These are phyloP conservation scores for Paraurostyla sp. DNA, from an alignment of 73 alveolate species.

Conservation along the genomic window DNA sequence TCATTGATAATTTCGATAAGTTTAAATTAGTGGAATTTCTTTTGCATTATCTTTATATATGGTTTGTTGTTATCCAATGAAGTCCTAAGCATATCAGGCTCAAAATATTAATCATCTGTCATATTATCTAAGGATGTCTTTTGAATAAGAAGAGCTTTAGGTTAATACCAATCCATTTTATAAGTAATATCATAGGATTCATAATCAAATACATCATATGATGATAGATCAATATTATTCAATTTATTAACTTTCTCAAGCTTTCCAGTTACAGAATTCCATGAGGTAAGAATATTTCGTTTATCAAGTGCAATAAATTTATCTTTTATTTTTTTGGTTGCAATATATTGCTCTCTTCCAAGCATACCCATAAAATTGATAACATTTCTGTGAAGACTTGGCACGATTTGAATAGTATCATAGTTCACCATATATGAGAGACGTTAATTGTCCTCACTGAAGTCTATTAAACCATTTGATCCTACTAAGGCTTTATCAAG, in stretches of 20 bases:
- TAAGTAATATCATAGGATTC: constrained; percentile 22
- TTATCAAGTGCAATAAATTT: constrained; percentile 47
- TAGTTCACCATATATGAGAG: constrained; percentile 23
- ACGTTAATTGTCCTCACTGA: constrained; percentile 36
- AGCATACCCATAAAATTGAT: constrained; percentile 55
- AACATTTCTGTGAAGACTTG: constrained; percentile 55
- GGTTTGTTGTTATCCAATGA: constrained; percentile 10
- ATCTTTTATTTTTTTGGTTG: constrained; percentile 41
- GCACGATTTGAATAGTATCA: constrained; percentile 40
- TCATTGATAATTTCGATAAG: constrained; percentile 38
- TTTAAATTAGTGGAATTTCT: constrained; percentile 35
- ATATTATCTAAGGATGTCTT: not conserved
- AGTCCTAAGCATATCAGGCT: constrained; percentile 29
- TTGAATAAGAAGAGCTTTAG: constrained; percentile 13
- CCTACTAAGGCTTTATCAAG: constrained; percentile 46
- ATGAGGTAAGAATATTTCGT: constrained; percentile 22
- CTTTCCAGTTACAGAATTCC: constrained; percentile 53
- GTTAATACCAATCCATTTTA: constrained; percentile 51
- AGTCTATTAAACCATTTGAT: constrained; percentile 33
- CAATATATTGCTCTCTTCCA: constrained; percentile 19
- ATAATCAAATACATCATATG: not conserved
- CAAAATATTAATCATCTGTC: constrained; percentile 40
- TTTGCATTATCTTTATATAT: constrained; percentile 13
- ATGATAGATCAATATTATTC: constrained; percentile 6
- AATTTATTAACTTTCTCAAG: not conserved